Conservation (phyloP, 257 asterid species). For the Pogostemon cablin region DNA sequence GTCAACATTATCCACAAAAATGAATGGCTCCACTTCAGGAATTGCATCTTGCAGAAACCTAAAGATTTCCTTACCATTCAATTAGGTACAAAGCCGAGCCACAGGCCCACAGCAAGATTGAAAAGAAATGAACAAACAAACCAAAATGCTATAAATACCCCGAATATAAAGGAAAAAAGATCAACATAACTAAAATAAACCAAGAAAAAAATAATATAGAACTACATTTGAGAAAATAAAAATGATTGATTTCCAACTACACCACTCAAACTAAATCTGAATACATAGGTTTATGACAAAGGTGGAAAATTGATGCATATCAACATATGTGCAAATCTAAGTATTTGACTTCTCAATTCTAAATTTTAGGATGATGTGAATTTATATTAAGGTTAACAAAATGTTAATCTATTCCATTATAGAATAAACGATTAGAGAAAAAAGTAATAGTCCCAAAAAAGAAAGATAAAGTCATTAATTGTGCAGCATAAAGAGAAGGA, state of each 20-base stretch:
- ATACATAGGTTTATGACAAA: too few relatives aligned
- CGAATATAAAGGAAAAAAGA: not conserved
- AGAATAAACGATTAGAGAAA: not conserved
- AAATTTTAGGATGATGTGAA: too few relatives aligned
- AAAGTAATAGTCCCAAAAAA: not conserved
- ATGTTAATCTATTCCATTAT: not conserved
- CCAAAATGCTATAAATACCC: conserved; percentile 3
- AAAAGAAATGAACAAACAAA: not conserved
- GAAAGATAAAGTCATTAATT: not conserved
- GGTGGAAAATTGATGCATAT: too few relatives aligned
- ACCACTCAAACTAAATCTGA: not conserved
- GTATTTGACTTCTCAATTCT: too few relatives aligned
- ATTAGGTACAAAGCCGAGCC: not conserved
- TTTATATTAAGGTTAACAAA: not conserved
- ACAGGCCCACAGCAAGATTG: too few relatives aligned
- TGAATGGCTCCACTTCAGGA: not conserved
- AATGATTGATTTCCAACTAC: too few relatives aligned
- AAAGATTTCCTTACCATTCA: not conserved
- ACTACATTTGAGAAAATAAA: too few relatives aligned
- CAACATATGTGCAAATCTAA: too few relatives aligned
- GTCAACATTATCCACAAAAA: not conserved
- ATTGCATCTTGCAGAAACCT: not conserved
- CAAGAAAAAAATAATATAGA: too few relatives aligned
- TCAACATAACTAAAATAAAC: not conserved
- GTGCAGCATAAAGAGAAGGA: not conserved